Conservation (phyloP, 169 alveolate genomes). For the Miamiensis avidus region DNA sequence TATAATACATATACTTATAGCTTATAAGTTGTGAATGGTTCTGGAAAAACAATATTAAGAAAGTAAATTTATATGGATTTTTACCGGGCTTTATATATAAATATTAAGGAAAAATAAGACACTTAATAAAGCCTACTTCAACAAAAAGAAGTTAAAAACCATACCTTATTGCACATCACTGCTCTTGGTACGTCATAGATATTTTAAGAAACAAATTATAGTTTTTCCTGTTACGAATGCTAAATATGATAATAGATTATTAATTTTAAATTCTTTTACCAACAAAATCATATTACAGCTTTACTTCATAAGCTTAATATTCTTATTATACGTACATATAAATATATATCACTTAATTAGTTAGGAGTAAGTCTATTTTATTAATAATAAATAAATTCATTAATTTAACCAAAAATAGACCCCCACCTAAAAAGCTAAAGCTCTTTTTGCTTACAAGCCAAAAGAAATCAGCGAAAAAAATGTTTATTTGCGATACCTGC, state of each 20-base stretch:
- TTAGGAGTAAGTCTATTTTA: not conserved
- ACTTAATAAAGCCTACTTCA: not conserved
- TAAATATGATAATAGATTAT: no score
- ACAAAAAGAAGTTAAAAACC: not conserved
- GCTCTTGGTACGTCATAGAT: not conserved
- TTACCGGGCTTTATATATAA: not conserved
- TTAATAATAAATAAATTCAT: no score
- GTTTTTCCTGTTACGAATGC: no score
- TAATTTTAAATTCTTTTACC: no score
- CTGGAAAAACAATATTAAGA: not conserved
- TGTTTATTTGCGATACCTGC: conserved; percentile 26
- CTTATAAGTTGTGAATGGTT: no score
- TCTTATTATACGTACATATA: not conserved
- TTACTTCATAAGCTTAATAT: not conserved
- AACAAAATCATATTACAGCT: not conserved
- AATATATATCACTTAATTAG: no score
- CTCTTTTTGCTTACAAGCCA: no score
- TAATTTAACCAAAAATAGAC: no score
- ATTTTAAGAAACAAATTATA: no score
- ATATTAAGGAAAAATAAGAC: not conserved
- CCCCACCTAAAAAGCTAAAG: not conserved
- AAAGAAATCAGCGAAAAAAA: not conserved
- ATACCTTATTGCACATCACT: no score
- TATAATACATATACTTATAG: not conserved
- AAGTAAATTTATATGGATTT: no score